Conservation (phyloP, 169 alveolate genomes). For the Eimeria sp. region DNA sequence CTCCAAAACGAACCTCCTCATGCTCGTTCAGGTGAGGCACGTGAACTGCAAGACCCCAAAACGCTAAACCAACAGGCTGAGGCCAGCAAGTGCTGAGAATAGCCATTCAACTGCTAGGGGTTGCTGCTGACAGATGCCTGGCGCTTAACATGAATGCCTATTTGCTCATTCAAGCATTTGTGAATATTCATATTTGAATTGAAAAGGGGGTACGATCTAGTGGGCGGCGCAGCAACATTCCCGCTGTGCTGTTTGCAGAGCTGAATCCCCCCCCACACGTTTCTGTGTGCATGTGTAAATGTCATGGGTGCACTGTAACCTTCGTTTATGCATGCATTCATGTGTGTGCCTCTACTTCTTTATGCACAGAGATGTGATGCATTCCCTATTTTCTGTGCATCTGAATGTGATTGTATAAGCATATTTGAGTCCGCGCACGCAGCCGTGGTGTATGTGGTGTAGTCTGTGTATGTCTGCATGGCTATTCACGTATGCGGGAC, state of each 20-base stretch:
- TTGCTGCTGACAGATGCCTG: too few relatives aligned
- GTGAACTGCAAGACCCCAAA: too few relatives aligned
- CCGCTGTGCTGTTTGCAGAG: too few relatives aligned
- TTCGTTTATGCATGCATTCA: background rate
- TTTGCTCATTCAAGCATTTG: background rate
- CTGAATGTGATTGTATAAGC: background rate
- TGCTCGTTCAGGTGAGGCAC: conserved; percentile 69
- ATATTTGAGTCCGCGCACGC: background rate
- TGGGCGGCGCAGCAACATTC: too few relatives aligned
- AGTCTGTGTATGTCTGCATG: background rate
- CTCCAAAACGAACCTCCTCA: conserved; percentile 68
- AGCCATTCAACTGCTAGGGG: background rate
- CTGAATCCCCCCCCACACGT: too few relatives aligned
- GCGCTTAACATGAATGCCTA: background rate
- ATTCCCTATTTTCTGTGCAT: too few relatives aligned
- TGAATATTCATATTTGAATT: too few relatives aligned
- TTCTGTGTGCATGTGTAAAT: too few relatives aligned
- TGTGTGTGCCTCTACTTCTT: background rate
- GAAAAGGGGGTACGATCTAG: too few relatives aligned
- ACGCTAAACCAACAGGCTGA: background rate
- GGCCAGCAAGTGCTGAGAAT: background rate
- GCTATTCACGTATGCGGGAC: background rate
- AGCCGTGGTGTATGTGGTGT: background rate
- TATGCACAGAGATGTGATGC: too few relatives aligned
- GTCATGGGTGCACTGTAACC: background rate